Base-by-base conservation (phyloP, 495 filamentous ascomycete species). In the Parathielavia appendiculata region DNA sequence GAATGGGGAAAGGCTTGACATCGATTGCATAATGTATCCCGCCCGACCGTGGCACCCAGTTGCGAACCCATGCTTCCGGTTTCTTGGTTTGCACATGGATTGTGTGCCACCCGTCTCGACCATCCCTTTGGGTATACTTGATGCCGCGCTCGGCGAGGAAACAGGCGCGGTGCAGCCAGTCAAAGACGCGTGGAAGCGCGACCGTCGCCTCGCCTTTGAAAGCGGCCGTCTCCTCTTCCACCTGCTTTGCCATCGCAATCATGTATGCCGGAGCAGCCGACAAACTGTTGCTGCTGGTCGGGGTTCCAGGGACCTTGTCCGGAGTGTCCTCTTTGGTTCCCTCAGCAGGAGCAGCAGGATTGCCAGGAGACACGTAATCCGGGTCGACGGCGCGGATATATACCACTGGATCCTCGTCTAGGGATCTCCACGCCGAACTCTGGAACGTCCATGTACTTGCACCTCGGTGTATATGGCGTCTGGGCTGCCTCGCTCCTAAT, bases 361-460 rank as follows among this genome's bases (percentile, higher is more conserved):
- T 14, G 13, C 10, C 35, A 38, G 35, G 35, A 38, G 35, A 10
- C 35, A 38, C 8, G 35, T 38, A 38, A 10, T 38, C 35, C 35
- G 35, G 35, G 40, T 43, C 40, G 40, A 43, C 40, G 40, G 40
- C 40, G 40, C 40, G 40, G 40, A 43, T 43, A 20, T 43, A 43
- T n/a, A 43, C 40, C 40, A 43, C 40, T 20, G 40, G 16, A 43
- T 43, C 40, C 40, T 43, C 40, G 12, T 43, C 40, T 20, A 43
- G 17, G 40, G n/a, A n/a, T n/a, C n/a, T n/a, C n/a, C n/a, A n/a
- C n/a, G n/a, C n/a, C n/a, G n/a, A n/a, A n/a, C n/a, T n/a, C n/a
- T n/a, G n/a, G n/a, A n/a, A n/a, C n/a, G n/a, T n/a, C n/a, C n/a
- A n/a, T n/a, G n/a, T n/a, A n/a, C n/a, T n/a, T n/a, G n/a, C n/a